These are phyloP conservation scores for Vigna mungo DNA, from an alignment of 306 rosid species.

Conservation along the genomic window DNA sequence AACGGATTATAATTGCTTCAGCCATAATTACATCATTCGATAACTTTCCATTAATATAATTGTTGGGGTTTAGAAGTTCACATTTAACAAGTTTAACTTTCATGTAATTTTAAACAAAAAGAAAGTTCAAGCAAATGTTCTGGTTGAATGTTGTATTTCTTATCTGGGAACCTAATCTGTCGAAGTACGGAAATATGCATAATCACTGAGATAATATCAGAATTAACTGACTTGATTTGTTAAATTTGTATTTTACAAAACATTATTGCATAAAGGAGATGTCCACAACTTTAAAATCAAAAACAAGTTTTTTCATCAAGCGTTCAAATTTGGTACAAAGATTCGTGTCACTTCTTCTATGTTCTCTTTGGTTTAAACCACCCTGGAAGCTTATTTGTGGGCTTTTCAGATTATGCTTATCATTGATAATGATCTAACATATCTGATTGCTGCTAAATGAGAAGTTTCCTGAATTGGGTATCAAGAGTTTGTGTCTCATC, in stretches of 20 bases:
- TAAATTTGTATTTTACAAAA: not conserved
- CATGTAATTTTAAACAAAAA: not conserved
- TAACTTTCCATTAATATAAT: not conserved
- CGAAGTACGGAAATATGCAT: not conserved
- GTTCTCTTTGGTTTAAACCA: slow-evolving; percentile 27
- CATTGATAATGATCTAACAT: slow-evolving; percentile 15
- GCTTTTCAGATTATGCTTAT: not conserved
- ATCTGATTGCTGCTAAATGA: slow-evolving; percentile 3
- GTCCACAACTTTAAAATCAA: not conserved
- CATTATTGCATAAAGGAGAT: no score
- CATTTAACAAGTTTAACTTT: not conserved
- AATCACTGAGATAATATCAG: not conserved
- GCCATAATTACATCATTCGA: not conserved
- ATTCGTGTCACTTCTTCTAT: not conserved
- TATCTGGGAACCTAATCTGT: no score
- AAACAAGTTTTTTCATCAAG: not conserved
- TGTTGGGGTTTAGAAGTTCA: not conserved
- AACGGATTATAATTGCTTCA: not conserved
- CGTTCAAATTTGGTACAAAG: not conserved
- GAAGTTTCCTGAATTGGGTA: slow-evolving; percentile 28
- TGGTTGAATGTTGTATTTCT: no score
- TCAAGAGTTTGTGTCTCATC: slow-evolving; percentile 7
- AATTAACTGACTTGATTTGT: no score
- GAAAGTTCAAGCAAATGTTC: no score
- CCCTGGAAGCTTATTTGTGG: not conserved